phyloP scores from a whole-genome alignment of 805 yeast species.

The Scheffersomyces spartinae region DNA sequence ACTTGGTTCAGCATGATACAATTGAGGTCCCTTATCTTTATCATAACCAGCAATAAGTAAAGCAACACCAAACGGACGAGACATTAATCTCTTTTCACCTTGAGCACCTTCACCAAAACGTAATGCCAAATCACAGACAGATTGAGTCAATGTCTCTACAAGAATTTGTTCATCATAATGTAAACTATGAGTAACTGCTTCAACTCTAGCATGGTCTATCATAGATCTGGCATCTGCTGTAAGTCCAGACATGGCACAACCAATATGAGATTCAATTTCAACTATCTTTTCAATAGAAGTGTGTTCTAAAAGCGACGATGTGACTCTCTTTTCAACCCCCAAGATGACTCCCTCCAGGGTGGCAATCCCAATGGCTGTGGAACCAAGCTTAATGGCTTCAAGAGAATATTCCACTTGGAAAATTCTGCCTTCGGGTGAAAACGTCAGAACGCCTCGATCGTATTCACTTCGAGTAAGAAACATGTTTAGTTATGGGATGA shows the following conservation, averaged over 20 bases:
- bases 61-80: conserved; percentile 98
- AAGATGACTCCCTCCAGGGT: conserved; percentile 93
- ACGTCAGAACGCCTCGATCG: conserved; percentile 97
- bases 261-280: conserved; percentile 87
- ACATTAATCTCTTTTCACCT: conserved; percentile 91
- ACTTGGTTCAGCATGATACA: conserved; percentile 97
- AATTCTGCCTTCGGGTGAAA: conserved; percentile 96
- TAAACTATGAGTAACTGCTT: conserved; percentile 75
- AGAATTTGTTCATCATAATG: conserved; percentile 88
- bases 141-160: conserved; percentile 89
- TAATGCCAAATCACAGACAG: conserved; percentile 92
- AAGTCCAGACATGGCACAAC: conserved; percentile 98
- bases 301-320: conserved; percentile 82
- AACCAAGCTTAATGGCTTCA: conserved; percentile 92
- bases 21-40: conserved; percentile 86
- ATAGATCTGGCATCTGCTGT: conserved; percentile 98
- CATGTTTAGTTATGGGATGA: conserved; percentile 53
- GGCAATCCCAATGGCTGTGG: conserved; percentile 94
- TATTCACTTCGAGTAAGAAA: conserved; percentile 98
- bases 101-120: conserved; percentile 96
- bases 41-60: conserved; percentile 90
- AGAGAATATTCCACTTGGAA: conserved; percentile 97
- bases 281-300: conserved; percentile 93
- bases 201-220: conserved; percentile 96
- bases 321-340: conserved; percentile 95